Evolutionary conservation across 2,329 filamentous ascomycete species (phyloP), one percentile per base, ranked within the genome.

Genomic region (Trichoderma atroviride): DNA sequence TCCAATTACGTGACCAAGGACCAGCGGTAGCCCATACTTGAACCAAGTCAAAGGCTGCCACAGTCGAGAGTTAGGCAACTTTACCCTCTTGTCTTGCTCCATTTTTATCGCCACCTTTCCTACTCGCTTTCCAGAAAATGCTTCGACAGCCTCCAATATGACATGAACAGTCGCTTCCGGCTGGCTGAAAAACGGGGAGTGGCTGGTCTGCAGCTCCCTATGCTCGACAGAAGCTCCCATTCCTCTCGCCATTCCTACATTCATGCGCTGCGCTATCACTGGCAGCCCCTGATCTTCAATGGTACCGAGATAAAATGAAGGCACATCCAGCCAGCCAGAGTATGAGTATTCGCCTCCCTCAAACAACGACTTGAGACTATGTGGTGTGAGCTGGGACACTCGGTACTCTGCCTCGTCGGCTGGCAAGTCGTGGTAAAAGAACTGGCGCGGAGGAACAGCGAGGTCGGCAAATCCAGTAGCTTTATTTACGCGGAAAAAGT

Each of bases 251-350:
- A 62, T 62, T 52, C 60, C 60, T 13, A 62, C 60, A 37, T 24
- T 62, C 60, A 62, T 27, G 60, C 60, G 60, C 10, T 62, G 60
- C 47, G 35, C 31, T 52, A 35, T 31, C n/a, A 53, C 60, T 3
- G 43, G 43, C 22, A 62, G 27, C 3, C 60, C 60, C 3, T 53
- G 43, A 16, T 62, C 60, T 22, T 62, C 60, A 53, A 62, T 9
- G n/a, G 60, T 62, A 9, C 60, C 60, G 6, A 62, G 52, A 53
- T 62, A 62, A 14, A 29, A 62, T 16, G 29, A 35, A 27, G 60
- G 60, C n/a, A 62, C 60, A 62, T 62, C 60, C 43, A 52, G 33
- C 60, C 60, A 62, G 22, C 60, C 60, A 53, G 60, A 31, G 37
- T 62, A 62, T 24, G 60, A 22, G 29, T 33, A 53, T 62, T 62